Conservation (phyloP, 1,139 yeast genomes). For the Candida pseudoviswanathii region DNA sequence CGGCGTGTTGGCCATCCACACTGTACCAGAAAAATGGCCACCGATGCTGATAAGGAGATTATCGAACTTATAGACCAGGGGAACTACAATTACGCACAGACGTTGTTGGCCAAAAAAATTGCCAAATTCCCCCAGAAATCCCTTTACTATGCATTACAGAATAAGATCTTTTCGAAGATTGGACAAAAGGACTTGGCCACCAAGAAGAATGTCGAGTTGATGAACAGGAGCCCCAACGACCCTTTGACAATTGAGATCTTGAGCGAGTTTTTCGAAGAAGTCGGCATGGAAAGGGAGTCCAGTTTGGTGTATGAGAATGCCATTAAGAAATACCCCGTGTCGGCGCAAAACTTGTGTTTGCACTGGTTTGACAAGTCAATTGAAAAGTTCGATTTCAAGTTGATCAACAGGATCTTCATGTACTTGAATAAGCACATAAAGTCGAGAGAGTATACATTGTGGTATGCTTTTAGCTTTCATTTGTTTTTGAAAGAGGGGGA, state of each 20-base stretch:
- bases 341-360: slow-evolving; percentile 36
- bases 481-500: slow-evolving; percentile 25
- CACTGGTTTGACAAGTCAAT: slow-evolving; percentile 53
- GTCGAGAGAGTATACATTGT: slow-evolving; percentile 38
- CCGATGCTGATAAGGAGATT: slow-evolving; percentile 22
- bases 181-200: slow-evolving; percentile 50
- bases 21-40: slow-evolving; percentile 8
- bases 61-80: slow-evolving; percentile 55
- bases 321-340: slow-evolving; percentile 53
- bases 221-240: slow-evolving; percentile 55
- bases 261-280: slow-evolving; percentile 34
- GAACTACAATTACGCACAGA: slow-evolving; percentile 54
- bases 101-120: slow-evolving; percentile 50
- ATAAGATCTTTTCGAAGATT: slow-evolving; percentile 42
- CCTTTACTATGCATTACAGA: slow-evolving; percentile 54
- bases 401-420: slow-evolving; percentile 51
- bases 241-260: slow-evolving; percentile 53
- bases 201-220: slow-evolving; percentile 40
- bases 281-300: slow-evolving; percentile 40
- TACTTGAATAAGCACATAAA: slow-evolving; percentile 35
- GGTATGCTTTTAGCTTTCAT: slow-evolving; percentile 52
- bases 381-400: slow-evolving; percentile 36
- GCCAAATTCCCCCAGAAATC: slow-evolving; percentile 57
- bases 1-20: no score
- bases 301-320: slow-evolving; percentile 56